Evolutionary conservation across 2,329 filamentous ascomycete genomes (phyloP), one percentile per base, ranked within the genome.

Genomic region (Myriosclerotinia curreyana): DNA sequence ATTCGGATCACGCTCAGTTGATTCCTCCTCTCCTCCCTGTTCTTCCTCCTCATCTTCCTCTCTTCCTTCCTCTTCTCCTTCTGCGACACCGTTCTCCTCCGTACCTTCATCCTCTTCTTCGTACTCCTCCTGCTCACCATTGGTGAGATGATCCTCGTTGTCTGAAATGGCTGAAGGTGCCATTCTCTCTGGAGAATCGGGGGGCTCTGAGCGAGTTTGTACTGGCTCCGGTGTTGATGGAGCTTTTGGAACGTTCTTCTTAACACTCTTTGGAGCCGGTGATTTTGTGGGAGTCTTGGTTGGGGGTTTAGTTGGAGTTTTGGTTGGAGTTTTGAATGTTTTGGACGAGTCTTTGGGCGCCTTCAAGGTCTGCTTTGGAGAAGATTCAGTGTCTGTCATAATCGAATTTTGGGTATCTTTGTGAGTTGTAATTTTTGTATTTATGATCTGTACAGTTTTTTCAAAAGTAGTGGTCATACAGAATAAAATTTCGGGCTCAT

Each of bases 21-120:
- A 38, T 31, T 64, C 61, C 34, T 64, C 61, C 2, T 60, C 61
- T 50, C 50, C 51, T 53, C 81, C 78, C 22, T 50, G 31, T 6
- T 28, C 79, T 78, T 34, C 76, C 76, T n/a, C 76, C 76, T n/a
- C 51, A 14, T 58, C 52, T 34, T 64, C 61, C 20, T 62, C 60
- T 53, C 31, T 53, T 56, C 60, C 61, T 59, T 63, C 61, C 14
- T 63, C 61, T 63, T 58, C 61, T 12, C 61, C 61, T 5, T 58
- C 61, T 7, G 42, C 53, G 9, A 58, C 52, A 22, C 61, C 61
- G 9, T 59, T 63, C 20, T 63, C 61, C 12, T 58, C 46, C 15
- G 31, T 60, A 20, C 31, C 58, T n/a, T 50, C 58, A 7, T 63
- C 61, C 2, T 63, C 60, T 49, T 58, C 61, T 12, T 63, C 61